Percentiles rank a stretch among this genome's conserved stretches.
phyloP scores from a whole-genome alignment of 2,329 filamentous ascomycete species.

The Fusarium algeriense region DNA sequence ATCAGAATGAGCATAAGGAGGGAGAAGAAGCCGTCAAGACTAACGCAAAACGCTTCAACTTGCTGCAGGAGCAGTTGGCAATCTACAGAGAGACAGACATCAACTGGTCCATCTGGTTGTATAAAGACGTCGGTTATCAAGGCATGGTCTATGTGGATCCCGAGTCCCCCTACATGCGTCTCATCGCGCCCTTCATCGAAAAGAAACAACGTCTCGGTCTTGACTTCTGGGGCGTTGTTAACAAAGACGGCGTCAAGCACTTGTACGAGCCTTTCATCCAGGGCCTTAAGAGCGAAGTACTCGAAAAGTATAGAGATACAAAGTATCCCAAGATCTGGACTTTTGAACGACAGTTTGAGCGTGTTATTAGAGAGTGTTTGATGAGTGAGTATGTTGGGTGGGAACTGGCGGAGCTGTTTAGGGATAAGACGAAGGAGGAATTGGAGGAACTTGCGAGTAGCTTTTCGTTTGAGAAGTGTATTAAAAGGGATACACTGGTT shows the following conservation, averaged over 20 bases:
- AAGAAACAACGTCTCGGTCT: slow-evolving; percentile 67
- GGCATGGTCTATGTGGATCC: slow-evolving; percentile 66
- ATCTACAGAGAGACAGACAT: slow-evolving; percentile 52
- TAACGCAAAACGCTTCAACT: slow-evolving; percentile 57
- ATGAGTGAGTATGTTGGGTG: slow-evolving; percentile 63
- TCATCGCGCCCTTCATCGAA: slow-evolving; percentile 63
- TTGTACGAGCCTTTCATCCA: slow-evolving; percentile 56
- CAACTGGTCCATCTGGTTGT: slow-evolving; percentile 72
- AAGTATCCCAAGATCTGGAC: slow-evolving; percentile 64
- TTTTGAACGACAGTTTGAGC: slow-evolving; percentile 63
- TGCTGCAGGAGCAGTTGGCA: slow-evolving; percentile 57
- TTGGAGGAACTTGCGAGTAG: slow-evolving; percentile 64
- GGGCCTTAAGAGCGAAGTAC: slow-evolving; percentile 59
- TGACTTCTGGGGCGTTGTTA: slow-evolving; percentile 64
- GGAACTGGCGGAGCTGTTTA: slow-evolving; percentile 68
- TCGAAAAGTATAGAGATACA: slow-evolving; percentile 55
- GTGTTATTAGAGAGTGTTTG: slow-evolving; percentile 54
- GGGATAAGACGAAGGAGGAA: slow-evolving; percentile 62
- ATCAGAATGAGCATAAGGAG: slow-evolving; percentile 53
- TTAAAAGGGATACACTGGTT: slow-evolving; percentile 64
- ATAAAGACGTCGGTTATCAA: slow-evolving; percentile 69
- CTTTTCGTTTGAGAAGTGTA: slow-evolving; percentile 67
- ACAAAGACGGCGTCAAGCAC: slow-evolving; percentile 47
- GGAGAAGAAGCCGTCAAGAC: slow-evolving; percentile 53
- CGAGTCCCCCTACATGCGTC: slow-evolving; percentile 61